Base-by-base conservation (phyloP, 176 grass and related monocot species). In the Cenchrus purpureus region DNA sequence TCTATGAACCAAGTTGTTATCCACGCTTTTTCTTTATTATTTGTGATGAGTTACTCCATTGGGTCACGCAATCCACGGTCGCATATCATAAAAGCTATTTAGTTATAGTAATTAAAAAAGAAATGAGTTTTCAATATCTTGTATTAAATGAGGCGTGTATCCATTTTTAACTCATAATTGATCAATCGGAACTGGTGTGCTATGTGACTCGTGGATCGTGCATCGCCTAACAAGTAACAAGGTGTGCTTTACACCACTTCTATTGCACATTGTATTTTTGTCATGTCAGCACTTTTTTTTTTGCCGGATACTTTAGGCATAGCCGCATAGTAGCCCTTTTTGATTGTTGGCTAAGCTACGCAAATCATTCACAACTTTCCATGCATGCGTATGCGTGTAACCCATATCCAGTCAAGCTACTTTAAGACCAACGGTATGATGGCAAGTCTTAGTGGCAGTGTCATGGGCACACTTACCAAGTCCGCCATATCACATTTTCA, bases 351-450 rank as follows among this genome's bases (percentile, higher is more conserved):
- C 82, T 76, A 85, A 62, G 64, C 34, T 19, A 48, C 64, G 76
- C 48, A 56, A 76, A 76, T 76, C 55, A 89, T 77, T 49, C 34
- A 9, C 72, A 50, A 49, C 78, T 61, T 71, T 83, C 4, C 68
- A 32, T 55, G 44, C 64, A 86, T 70, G 78, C 71, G 78, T 56
- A 86, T 70, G 78, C 71, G 78, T 56, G 83, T 82, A 29, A 82
- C 14, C 78, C 78, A 71, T 86, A 77, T 82, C 71, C 77, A 76
- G 68, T 62, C 25, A 64, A 40, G 31, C 64, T 29, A 67, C 68
- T 82, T 82, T 87, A 44, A 40, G 34, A 87, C 40, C 37, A 57
- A 51, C 19, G 44, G 71, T 28, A n/a, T 32, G 31, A 32, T 32
- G 22, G 22, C 22, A 25, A 25, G 22, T 25, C 22, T 25, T 25